Conservation (phyloP, 352 stramenopile genomes). For the Globisporangium spiculum region DNA sequence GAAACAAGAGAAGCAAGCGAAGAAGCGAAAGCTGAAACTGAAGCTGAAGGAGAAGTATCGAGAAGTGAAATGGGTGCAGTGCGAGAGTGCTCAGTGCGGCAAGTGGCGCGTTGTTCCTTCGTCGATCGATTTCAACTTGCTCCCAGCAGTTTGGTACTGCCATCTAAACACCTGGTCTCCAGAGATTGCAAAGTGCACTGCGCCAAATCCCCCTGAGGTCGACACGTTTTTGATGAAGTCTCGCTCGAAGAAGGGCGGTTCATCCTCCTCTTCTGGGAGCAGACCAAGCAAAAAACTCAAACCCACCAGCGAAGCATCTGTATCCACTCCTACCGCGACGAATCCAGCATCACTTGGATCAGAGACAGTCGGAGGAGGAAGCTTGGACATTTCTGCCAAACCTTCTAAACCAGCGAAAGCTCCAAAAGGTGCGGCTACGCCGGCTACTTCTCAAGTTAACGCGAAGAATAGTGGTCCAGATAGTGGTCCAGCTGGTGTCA, state of each 20-base stretch:
- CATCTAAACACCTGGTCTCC: conserved; percentile 78
- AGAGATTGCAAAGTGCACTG: conserved; percentile 65
- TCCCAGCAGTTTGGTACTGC: conserved; percentile 91
- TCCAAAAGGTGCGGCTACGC: conserved; percentile 7
- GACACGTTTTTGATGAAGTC: conserved; percentile 64
- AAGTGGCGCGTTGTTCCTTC: conserved; percentile 95
- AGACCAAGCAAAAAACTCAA: conserved; percentile 58
- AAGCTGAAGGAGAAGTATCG: conserved; percentile 80
- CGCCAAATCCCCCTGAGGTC: conserved; percentile 69
- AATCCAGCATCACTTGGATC: background rate
- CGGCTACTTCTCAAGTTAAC: background rate
- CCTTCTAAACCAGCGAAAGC: conserved; percentile 11
- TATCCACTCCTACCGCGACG: background rate
- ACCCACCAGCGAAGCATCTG: conserved; percentile 8
- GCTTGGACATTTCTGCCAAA: background rate
- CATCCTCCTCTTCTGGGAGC: conserved; percentile 11
- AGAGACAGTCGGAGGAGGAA: background rate
- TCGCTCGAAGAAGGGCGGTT: conserved; percentile 48
- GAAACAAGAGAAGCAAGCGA: conserved; percentile 66
- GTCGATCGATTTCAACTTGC: conserved; percentile 84
- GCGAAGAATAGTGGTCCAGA: background rate
- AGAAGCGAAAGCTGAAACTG: conserved; percentile 74
- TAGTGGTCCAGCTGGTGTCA: background rate
- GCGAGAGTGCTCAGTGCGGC: conserved; percentile 89
- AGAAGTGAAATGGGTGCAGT: conserved; percentile 94